Base-by-base conservation (phyloP, 116 monocot species). In the Dioscorea cayenensis region DNA sequence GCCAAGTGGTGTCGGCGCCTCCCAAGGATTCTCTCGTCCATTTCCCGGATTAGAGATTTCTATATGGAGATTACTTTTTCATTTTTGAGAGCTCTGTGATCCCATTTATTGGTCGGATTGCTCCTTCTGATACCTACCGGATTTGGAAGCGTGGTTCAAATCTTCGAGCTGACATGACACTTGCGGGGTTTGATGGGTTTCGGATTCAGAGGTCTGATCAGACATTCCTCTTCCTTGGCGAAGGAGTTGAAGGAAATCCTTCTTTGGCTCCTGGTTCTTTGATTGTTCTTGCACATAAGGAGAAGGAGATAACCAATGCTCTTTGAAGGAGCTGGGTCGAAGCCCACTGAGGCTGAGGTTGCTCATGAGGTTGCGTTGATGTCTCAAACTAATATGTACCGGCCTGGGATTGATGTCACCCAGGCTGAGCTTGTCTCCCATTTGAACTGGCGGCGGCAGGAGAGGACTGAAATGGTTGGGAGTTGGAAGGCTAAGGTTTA, bases 11-110 rank as follows among this genome's bases (percentile, higher is more conserved):
- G 92, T 75, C 85, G 92, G 17, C 74, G 70, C 19, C 86, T 96
- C 28, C 96, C 96, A 2, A 83, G 96, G 59, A 86, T 96, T 25
- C 83, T 96, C 32, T 77, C 86, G 17, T 86, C 92, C 48, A 83
- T 90, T 71, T 59, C 83, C 9, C 63, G 88, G 60, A 88, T 92
- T 58, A 76, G 81, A 0, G 88, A 92, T 63, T 92, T 92, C 68
- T 92, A 92, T 77, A 92, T 92, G 92, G 92, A 92, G 85, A 92
- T 92, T 38, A 72, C 79, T 28, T 92, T 92, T 92, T 70, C 92
- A 92, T 67, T 92, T 92, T 92, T 28, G 92, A 92, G 81, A 88
- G 88, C 75, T 88, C 92, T 0, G 92, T 92, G 14, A 88, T 92
- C 38, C 92, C 92, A 1, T 92, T 92, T 65, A 85, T 92, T 17